Conservation (phyloP, 768 basidiomycete species). For the Podaxis mareebaensis region DNA sequence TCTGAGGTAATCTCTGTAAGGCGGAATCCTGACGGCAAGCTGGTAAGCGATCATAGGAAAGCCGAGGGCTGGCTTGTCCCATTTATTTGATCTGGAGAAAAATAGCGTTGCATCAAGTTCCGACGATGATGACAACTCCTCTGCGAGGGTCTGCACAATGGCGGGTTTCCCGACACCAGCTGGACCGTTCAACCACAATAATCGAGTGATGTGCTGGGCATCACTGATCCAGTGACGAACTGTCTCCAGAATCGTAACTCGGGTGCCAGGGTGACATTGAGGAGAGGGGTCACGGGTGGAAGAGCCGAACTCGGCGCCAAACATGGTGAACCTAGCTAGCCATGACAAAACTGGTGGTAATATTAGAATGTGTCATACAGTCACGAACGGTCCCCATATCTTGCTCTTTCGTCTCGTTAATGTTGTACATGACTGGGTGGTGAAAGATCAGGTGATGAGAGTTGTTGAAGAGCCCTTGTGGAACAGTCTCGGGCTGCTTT, state of each 20-base stretch:
- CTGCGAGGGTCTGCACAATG: neutral
- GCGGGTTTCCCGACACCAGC: constrained; percentile 8
- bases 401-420: neutral
- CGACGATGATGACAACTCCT: neutral
- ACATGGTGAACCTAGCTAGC: neutral
- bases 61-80: neutral
- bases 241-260: neutral
- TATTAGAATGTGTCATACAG: neutral
- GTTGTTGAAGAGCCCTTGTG: neutral
- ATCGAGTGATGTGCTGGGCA: neutral
- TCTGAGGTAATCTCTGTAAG: neutral
- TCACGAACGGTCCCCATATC: neutral
- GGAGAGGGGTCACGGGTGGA: neutral
- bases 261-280: neutral
- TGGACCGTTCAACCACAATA: constrained; percentile 1
- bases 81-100: neutral
- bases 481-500: no score
- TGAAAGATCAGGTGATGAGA: neutral
- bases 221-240: neutral
- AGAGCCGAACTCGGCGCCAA: neutral
- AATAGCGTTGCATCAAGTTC: neutral
- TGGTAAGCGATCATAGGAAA: neutral
- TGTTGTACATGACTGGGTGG: neutral
- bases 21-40: neutral
- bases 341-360: neutral